Conservation (phyloP, 2,329 filamentous ascomycete species). For the Gnomoniopsis sp. region DNA sequence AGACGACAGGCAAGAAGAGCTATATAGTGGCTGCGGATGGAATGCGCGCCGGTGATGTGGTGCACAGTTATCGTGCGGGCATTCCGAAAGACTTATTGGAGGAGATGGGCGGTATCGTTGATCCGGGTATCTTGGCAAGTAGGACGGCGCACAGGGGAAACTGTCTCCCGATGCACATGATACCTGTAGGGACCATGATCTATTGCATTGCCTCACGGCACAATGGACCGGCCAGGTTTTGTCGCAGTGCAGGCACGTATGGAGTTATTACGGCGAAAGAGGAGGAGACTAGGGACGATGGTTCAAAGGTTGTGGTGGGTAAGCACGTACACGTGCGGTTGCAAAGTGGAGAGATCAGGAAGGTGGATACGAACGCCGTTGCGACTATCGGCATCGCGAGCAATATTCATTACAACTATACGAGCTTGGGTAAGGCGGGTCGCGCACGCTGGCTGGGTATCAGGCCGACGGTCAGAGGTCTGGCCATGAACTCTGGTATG, state of each 20-base stretch:
- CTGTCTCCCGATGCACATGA: constrained; percentile 91
- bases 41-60: constrained; percentile 83
- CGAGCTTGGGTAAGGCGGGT: constrained; percentile 91
- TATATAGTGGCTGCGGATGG: constrained; percentile 97
- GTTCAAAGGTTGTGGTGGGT: constrained; percentile 61
- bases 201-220: constrained; percentile 81
- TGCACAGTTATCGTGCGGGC: constrained; percentile 88
- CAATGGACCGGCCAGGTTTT: constrained; percentile 80
- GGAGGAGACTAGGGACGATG: constrained; percentile 63
- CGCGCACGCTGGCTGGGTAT: constrained; percentile 92
- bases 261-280: constrained; percentile 88
- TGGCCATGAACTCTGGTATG: constrained; percentile 95
- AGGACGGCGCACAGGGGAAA: constrained; percentile 94
- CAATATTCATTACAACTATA: constrained; percentile 88
- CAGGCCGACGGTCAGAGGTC: constrained; percentile 89
- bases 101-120: constrained; percentile 88
- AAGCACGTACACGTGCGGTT: constrained; percentile 80
- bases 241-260: constrained; percentile 89
- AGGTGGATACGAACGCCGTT: constrained; percentile 86
- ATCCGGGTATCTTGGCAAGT: constrained; percentile 92
- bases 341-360: constrained; percentile 88
- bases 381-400: constrained; percentile 93
- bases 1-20: constrained; percentile 70
- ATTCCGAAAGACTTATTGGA: constrained; percentile 83
- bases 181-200: constrained; percentile 88